Base-by-base conservation (phyloP, 768 basidiomycete genomes). In the Harrya chromipes region DNA sequence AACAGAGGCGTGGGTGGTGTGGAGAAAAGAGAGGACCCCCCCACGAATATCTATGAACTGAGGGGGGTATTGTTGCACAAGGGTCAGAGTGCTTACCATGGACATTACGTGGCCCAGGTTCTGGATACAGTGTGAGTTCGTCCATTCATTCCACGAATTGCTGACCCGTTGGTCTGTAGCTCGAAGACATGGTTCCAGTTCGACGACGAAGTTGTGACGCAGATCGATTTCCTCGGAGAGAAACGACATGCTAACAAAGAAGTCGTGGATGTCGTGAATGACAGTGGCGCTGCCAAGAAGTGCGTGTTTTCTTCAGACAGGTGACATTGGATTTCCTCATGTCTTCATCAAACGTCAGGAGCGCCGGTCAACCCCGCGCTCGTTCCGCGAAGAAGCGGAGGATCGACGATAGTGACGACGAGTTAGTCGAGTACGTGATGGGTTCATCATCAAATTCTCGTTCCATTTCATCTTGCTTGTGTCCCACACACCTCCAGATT, bases 1-100 rank as follows among this genome's bases (percentile, higher is more conserved):
- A 43, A 43, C 27, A 73, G 70, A 24, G 59, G 69, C 20, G 56
- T 3, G 34, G 33, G 63, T 33, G 55, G 60, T 37, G 52, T 43
- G 23, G 37, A 52, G 26, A 56, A 41, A 36, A 37, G 20, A n/a
- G 50, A 63, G 4, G 58, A 61, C 45, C 24, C 50, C 20, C 29
- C 50, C 20, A 53, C 65, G 21, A 69, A 74, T 38, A 52, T 79
- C n/a, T 98, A 97, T 59, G 87, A 94, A 44, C 70, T 98, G 42
- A 79, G 84, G 44, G 94, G 90, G 4, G 82, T 97, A 10, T 70
- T 98, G 11, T 67, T 92, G 50, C 95, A 98, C 71, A 91, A 90
- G 62, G 95, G 95, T 5, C 59, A 79, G n/a, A 94, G 90, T 65
- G 95, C 94, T 27, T 89, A 97, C 70, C 85, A 88, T 56, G 90